Conservation (phyloP, 73 alveolate species). For the Paramecium primaurelia region DNA sequence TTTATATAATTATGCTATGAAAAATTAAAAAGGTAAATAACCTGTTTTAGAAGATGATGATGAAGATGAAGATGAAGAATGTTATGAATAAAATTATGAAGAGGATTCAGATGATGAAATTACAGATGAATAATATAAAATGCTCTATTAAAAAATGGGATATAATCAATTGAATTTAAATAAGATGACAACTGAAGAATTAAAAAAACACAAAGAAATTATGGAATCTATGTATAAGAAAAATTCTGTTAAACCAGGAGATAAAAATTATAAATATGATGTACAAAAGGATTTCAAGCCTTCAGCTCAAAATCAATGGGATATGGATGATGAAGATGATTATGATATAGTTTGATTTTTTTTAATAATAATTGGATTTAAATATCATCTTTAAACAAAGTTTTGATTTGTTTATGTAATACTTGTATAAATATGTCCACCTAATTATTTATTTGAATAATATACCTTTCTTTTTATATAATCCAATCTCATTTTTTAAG, state of each 20-base stretch:
- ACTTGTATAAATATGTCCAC: slow-evolving; percentile 92
- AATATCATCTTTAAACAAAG: not conserved
- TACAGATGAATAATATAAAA: slow-evolving; percentile 62
- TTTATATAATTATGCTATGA: not conserved
- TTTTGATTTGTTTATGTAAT: slow-evolving; percentile 73
- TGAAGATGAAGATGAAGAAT: slow-evolving; percentile 35
- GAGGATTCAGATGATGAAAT: slow-evolving; percentile 64
- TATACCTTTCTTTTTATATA: slow-evolving; percentile 80
- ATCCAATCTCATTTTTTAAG: slow-evolving; percentile 82
- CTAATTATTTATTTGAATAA: not conserved
- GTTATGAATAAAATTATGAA: slow-evolving; percentile 7
- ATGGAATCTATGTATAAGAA: slow-evolving; percentile 88
- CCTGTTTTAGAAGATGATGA: slow-evolving; percentile 45
- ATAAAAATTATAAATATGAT: slow-evolving; percentile 89
- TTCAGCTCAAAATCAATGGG: slow-evolving; percentile 81
- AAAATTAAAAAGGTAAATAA: not conserved
- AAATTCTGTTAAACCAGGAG: slow-evolving; percentile 88
- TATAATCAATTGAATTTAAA: slow-evolving; percentile 67
- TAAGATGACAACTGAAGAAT: slow-evolving; percentile 67
- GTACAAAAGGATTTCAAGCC: slow-evolving; percentile 82
- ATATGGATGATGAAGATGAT: slow-evolving; percentile 81
- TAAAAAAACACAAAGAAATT: slow-evolving; percentile 65
- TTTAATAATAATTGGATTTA: slow-evolving; percentile 20
- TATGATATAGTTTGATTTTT: slow-evolving; percentile 33
- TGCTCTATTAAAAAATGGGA: slow-evolving; percentile 51